A percentile compares a stretch with the other conserved stretches of the same genome.
phyloP scores from a whole-genome alignment of 1,284 basidiomycete species.

The Peniophora sp. region DNA sequence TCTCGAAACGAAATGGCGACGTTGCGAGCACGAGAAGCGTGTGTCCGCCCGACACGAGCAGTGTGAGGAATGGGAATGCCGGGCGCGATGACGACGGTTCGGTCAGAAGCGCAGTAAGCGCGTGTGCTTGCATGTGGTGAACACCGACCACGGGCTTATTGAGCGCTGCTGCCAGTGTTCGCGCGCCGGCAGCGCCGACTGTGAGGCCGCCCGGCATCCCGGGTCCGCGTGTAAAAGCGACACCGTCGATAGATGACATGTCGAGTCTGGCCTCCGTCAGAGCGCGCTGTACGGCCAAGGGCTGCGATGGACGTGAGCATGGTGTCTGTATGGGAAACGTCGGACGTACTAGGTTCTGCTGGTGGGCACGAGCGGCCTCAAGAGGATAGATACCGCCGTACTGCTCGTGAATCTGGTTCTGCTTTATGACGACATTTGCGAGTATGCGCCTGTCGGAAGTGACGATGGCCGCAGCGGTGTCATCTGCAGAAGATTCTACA shows the following conservation, averaged over 20 bases:
- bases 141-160: conserved; percentile 81
- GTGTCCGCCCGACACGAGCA: conserved; percentile 88
- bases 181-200: conserved; percentile 73
- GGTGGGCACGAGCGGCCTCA: conserved; percentile 68
- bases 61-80: conserved; percentile 77
- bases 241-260: conserved; percentile 67
- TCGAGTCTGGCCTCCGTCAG: conserved; percentile 54
- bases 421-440: conserved; percentile 78
- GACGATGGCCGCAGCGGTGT: conserved; percentile 82
- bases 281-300: conserved; percentile 62
- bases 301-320: conserved; percentile 37
- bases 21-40: conserved; percentile 77
- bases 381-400: conserved; percentile 84
- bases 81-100: conserved; percentile 41
- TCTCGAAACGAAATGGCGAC: conserved; percentile 50
- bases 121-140: conserved; percentile 97
- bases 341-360: conserved; percentile 63
- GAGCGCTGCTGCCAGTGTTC: conserved; percentile 69
- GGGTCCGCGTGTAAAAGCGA: conserved; percentile 89
- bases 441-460: conserved; percentile 59
- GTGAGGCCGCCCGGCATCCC: conserved; percentile 77
- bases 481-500: conserved; percentile 82
- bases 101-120: conserved; percentile 79
- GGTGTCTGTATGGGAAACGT: not conserved
- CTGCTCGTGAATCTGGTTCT: conserved; percentile 54